phyloP scores from a whole-genome alignment of 2,329 filamentous ascomycete genomes.

The Claviceps digitariae region DNA sequence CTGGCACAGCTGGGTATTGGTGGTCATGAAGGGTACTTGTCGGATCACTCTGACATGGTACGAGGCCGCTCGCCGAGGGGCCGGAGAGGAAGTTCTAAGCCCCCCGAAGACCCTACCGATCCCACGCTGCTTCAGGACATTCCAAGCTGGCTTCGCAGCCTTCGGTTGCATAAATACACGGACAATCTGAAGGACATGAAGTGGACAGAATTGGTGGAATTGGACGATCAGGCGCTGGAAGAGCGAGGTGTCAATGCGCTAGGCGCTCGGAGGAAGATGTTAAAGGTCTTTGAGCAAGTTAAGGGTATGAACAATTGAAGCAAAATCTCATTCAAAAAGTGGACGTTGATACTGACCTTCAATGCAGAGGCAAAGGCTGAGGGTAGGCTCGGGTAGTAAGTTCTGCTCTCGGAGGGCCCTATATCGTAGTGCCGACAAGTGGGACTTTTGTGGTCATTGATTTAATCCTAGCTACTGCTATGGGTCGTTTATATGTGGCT shows the following conservation, averaged over 20 bases:
- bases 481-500: background rate
- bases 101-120: slow-evolving; percentile 94
- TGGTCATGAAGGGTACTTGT: slow-evolving; percentile 73
- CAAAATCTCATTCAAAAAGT: background rate
- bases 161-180: slow-evolving; percentile 96
- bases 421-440: background rate
- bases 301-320: slow-evolving; percentile 38
- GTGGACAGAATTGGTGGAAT: slow-evolving; percentile 82
- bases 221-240: slow-evolving; percentile 88
- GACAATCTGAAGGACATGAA: slow-evolving; percentile 96
- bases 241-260: slow-evolving; percentile 88
- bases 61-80: slow-evolving; percentile 87
- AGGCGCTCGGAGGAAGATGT: slow-evolving; percentile 90
- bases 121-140: slow-evolving; percentile 84
- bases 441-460: background rate
- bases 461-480: background rate
- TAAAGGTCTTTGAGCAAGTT: slow-evolving; percentile 98
- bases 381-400: slow-evolving; percentile 45
- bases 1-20: slow-evolving; percentile 58
- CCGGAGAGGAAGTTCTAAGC: slow-evolving; percentile 87
- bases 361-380: slow-evolving; percentile 55
- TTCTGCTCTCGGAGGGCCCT: background rate
- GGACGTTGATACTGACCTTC: slow-evolving; percentile 9
- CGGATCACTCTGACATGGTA: slow-evolving; percentile 83
- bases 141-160: slow-evolving; percentile 84